A percentile compares a stretch with the other conserved stretches of the same genome.
phyloP scores from a whole-genome alignment of 176 grass and related monocot species.

The Eragrostis curvula region DNA sequence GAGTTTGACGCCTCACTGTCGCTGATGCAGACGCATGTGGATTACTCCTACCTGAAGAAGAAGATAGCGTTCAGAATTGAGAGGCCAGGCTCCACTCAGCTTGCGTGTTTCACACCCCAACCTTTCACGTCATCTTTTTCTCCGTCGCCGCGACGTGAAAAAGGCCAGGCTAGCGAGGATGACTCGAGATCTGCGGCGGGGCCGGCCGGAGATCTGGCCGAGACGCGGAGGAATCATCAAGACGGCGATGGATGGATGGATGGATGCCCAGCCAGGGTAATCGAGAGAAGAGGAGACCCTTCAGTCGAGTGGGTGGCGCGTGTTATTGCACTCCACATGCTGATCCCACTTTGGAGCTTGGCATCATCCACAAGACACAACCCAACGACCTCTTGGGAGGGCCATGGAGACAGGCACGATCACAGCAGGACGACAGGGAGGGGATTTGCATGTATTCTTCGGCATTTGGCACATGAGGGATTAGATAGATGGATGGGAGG shows the following conservation, averaged over 20 bases:
- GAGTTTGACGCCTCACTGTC: background rate
- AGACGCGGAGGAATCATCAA: slow-evolving; percentile 48
- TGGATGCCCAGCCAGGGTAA: slow-evolving; percentile 41
- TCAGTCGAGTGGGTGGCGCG: slow-evolving; percentile 27
- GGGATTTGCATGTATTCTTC: background rate
- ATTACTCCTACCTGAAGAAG: background rate
- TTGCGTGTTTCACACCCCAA: slow-evolving; percentile 27
- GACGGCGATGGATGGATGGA: background rate
- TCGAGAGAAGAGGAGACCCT: background rate
- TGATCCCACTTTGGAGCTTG: slow-evolving; percentile 27
- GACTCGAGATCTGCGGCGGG: slow-evolving; percentile 32
- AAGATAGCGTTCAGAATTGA: background rate
- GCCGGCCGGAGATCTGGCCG: slow-evolving; percentile 49
- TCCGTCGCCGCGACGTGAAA: background rate
- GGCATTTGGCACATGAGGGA: slow-evolving; percentile 15
- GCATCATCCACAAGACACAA: background rate
- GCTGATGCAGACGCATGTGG: slow-evolving; percentile 1
- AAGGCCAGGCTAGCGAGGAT: background rate
- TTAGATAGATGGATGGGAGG: background rate
- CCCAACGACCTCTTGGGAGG: slow-evolving; percentile 22
- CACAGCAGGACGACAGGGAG: background rate
- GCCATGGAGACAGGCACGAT: background rate
- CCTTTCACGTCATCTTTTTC: background rate
- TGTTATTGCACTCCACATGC: slow-evolving; percentile 29
- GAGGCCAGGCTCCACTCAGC: background rate